Evolutionary conservation across 192 early-diverging fungal genomes (phyloP).

Genomic region (Linderina pennispora): DNA sequence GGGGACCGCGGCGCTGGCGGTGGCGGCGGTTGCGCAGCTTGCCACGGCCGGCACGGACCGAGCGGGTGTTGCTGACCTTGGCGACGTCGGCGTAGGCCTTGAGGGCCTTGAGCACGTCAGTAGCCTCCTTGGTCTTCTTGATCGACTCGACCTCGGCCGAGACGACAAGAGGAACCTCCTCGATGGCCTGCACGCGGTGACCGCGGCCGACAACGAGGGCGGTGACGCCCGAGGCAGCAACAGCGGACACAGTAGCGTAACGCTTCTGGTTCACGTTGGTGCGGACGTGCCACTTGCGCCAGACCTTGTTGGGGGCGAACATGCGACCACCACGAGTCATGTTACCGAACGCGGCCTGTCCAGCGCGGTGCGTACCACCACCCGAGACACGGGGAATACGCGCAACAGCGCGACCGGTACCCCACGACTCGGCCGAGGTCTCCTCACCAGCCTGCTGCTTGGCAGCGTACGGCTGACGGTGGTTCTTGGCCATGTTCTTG

Average conservation of each 20-base stretch:
- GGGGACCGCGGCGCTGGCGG: constrained; percentile 93
- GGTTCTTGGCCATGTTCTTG: constrained; percentile 99
- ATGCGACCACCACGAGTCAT: constrained; percentile 99
- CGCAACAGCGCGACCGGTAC: constrained; percentile 96
- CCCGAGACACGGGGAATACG: constrained; percentile 99
- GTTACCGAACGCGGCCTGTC: constrained; percentile 99
- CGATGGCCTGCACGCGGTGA: constrained; percentile 87
- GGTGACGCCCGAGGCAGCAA: constrained; percentile 90
- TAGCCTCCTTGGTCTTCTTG: constrained; percentile 90
- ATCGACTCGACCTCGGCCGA: constrained; percentile 71
- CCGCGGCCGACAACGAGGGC: constrained; percentile 93
- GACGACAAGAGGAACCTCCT: constrained; percentile 93
- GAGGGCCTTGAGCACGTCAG: constrained; percentile 82
- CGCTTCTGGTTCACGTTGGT: constrained; percentile 98
- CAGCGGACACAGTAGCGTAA: constrained; percentile 92
- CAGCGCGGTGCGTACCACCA: constrained; percentile 93
- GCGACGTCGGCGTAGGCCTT: constrained; percentile 92
- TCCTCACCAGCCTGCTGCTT: constrained; percentile 96
- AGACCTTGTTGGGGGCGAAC: constrained; percentile 99
- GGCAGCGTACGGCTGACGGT: constrained; percentile 93
- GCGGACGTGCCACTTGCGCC: constrained; percentile 99
- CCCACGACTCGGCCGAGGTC: constrained; percentile 98
- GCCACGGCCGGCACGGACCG: constrained; percentile 93
- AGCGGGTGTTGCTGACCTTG: constrained; percentile 93
- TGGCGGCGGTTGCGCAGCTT: constrained; percentile 96